phyloP scores from a whole-genome alignment of 148 eudicot genomes.

The Rhododendron vialii region DNA sequence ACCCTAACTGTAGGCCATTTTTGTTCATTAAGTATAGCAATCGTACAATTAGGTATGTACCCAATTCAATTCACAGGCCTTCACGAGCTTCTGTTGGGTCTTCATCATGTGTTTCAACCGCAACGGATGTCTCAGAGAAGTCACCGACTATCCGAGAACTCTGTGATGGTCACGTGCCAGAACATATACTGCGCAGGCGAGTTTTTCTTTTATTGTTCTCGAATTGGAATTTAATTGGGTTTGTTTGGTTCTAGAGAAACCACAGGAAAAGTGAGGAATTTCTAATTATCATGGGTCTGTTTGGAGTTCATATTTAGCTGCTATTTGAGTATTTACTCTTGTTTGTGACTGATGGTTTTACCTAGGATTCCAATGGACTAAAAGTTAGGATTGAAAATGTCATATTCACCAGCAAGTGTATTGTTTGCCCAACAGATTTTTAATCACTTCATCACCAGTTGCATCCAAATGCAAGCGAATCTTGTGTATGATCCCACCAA shows the following conservation, averaged over 20 bases:
- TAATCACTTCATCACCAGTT: neutral
- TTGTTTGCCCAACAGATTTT: neutral
- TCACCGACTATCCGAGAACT: slow-evolving; percentile 53
- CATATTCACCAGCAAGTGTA: neutral
- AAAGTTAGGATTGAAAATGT: neutral
- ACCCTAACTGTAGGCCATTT: neutral
- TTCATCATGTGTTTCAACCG: slow-evolving; percentile 4
- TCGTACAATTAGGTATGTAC: neutral
- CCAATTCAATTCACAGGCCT: slow-evolving; percentile 1
- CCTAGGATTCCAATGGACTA: neutral
- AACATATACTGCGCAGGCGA: slow-evolving; percentile 60
- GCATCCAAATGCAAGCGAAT: neutral
- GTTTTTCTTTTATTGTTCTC: neutral
- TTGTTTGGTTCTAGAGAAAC: slow-evolving; percentile 9
- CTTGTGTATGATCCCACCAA: neutral
- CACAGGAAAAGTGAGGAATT: neutral
- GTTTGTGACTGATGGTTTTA: neutral
- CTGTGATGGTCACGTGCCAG: slow-evolving; percentile 72
- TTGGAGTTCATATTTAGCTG: neutral
- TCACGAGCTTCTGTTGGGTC: slow-evolving; percentile 19
- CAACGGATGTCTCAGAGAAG: slow-evolving; percentile 8
- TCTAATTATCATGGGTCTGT: neutral
- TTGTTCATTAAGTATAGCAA: slow-evolving; percentile 3
- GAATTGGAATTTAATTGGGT: neutral
- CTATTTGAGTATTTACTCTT: neutral